Evolutionary conservation across 202 grass and related monocot genomes (phyloP).

Genomic region (Saccharum hybrid): DNA sequence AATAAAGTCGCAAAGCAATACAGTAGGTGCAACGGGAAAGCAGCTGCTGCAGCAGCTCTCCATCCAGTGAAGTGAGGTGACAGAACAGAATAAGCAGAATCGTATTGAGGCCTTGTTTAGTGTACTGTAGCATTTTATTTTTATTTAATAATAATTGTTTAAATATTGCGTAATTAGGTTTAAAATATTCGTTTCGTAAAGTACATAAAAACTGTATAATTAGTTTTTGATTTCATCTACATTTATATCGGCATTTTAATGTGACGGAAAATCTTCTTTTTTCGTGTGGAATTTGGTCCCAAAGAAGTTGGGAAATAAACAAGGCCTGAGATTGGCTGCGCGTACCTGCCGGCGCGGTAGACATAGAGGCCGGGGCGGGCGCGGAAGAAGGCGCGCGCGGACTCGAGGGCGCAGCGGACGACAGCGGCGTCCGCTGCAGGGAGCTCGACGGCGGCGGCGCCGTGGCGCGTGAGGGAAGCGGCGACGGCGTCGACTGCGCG

Average conservation of each 20-base stretch:
- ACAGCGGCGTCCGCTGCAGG: conserved; percentile 55
- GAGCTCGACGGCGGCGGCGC: conserved; percentile 66
- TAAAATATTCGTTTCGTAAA: no score
- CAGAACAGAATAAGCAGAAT: background rate
- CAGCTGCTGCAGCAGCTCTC: background rate
- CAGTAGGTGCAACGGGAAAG: background rate
- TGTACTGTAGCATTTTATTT: no score
- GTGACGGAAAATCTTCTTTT: background rate
- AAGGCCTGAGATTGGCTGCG: background rate
- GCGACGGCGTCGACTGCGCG: conserved; percentile 57
- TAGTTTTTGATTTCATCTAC: no score
- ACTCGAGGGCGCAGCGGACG: conserved; percentile 72
- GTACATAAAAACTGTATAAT: no score
- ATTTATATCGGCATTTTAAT: no score
- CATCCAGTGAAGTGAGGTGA: background rate
- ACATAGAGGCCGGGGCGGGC: conserved; percentile 50
- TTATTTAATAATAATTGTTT: no score
- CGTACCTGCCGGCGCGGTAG: conserved; percentile 75
- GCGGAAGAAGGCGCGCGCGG: conserved; percentile 63
- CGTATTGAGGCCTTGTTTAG: background rate
- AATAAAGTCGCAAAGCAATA: background rate
- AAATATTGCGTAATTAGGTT: no score
- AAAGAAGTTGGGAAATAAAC: background rate
- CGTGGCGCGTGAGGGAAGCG: conserved; percentile 62
- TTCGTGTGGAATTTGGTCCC: no score